These are phyloP conservation scores for Zymoseptoria passerinii DNA, from an alignment of 2,329 filamentous ascomycete genomes.

Conservation along the genomic window DNA sequence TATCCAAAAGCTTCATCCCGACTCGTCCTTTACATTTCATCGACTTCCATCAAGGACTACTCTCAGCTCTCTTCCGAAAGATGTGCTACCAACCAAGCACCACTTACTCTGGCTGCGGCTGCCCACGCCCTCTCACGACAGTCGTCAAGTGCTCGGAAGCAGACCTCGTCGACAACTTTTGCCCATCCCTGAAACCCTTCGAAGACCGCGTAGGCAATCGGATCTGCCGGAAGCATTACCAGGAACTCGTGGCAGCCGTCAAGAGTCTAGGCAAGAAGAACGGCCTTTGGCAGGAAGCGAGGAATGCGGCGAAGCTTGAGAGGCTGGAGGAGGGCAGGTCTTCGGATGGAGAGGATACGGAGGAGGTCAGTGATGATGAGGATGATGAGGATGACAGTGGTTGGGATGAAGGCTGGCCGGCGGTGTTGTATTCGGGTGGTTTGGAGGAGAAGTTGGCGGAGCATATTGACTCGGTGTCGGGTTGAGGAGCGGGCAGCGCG, in stretches of 20 bases:
- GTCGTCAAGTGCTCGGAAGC: background rate
- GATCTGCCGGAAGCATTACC: background rate
- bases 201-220: background rate
- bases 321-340: background rate
- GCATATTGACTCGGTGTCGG: background rate
- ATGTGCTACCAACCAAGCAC: constrained; percentile 1
- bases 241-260: background rate
- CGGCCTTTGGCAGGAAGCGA: background rate
- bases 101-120: constrained; percentile 4
- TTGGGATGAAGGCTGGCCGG: background rate
- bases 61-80: background rate
- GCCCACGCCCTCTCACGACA: background rate
- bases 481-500: background rate
- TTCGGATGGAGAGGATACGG: background rate
- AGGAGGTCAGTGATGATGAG: background rate
- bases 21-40: background rate
- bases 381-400: background rate
- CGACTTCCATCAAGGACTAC: background rate
- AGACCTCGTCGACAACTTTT: background rate
- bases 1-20: background rate
- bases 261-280: background rate
- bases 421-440: background rate
- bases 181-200: background rate
- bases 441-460: background rate
- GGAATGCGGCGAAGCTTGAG: background rate